A percentile compares a stretch with the other conserved stretches of the same genome.
These are phyloP conservation scores for Sugiyamaella chiloensis DNA, from an alignment of 805 yeast species.

Conservation along the genomic window DNA sequence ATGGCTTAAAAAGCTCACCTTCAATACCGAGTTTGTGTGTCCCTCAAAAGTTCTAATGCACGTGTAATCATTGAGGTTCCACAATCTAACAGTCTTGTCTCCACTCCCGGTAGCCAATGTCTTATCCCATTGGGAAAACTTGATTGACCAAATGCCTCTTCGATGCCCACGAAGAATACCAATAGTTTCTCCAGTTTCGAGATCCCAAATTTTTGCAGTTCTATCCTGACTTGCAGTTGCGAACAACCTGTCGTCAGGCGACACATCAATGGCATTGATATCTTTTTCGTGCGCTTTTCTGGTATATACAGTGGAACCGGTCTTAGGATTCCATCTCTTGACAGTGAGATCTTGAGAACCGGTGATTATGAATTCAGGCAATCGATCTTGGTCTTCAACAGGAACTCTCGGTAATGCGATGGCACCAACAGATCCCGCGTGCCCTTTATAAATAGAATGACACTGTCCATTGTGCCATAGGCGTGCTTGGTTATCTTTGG, in stretches of 20 bases:
- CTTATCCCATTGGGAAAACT: constrained; percentile 72
- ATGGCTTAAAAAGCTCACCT: constrained; percentile 65
- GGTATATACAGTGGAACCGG: constrained; percentile 67
- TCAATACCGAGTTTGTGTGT: constrained; percentile 87
- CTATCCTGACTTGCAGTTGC: constrained; percentile 96
- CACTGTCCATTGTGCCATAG: constrained; percentile 58
- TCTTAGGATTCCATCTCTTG: constrained; percentile 69
- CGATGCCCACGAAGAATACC: constrained; percentile 87
- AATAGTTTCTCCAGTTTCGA: constrained; percentile 78
- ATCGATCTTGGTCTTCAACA: constrained; percentile 23
- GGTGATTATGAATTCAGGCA: constrained; percentile 55
- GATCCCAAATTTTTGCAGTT: constrained; percentile 84
- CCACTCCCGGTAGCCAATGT: constrained; percentile 82
- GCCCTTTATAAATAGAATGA: constrained; percentile 75
- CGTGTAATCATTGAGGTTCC: constrained; percentile 78
- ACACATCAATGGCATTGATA: constrained; percentile 80
- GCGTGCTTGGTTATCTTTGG: constrained; percentile 82
- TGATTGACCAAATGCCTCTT: constrained; percentile 91
- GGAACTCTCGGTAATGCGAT: constrained; percentile 64
- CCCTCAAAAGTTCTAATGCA: constrained; percentile 88
- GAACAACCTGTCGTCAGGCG: constrained; percentile 85
- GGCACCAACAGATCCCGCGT: constrained; percentile 82
- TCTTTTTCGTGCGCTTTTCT: constrained; percentile 97
- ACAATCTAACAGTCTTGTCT: constrained; percentile 82
- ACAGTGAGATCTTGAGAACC: constrained; percentile 83